phyloP scores from a whole-genome alignment of 208 protist genomes.

The Tetramitus jugosus region DNA sequence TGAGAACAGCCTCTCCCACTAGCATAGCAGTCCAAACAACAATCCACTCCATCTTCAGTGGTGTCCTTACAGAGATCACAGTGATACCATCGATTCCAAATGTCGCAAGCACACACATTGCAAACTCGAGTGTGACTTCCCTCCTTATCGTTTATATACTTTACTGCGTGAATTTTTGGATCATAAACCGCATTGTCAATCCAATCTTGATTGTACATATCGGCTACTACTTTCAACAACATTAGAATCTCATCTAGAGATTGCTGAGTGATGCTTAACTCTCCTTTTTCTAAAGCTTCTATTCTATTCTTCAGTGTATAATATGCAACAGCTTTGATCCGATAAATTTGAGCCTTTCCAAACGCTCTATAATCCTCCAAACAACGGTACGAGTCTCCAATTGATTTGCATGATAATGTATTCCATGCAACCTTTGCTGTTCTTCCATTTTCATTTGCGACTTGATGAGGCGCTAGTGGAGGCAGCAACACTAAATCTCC shows the following conservation, averaged over 20 bases:
- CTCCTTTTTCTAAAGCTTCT: not conserved
- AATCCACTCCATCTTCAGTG: not conserved
- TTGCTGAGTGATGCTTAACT: not conserved
- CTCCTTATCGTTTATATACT: not conserved
- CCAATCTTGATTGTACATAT: not conserved
- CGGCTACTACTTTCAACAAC: not conserved
- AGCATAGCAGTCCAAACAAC: not conserved
- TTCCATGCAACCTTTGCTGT: slow-evolving; percentile 10
- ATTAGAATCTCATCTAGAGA: not conserved
- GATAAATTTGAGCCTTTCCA: slow-evolving; percentile 20
- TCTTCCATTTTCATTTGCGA: not conserved
- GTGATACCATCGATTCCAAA: slow-evolving; percentile 14
- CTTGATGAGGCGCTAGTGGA: slow-evolving; percentile 9
- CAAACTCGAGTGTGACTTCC: not conserved
- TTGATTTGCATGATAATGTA: not conserved
- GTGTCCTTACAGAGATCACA: not conserved
- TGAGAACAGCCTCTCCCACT: not conserved
- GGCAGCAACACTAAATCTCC: slow-evolving; percentile 2
- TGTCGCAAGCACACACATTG: not conserved
- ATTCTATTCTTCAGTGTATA: not conserved
- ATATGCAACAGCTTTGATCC: slow-evolving; percentile 3
- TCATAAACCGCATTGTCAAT: not conserved
- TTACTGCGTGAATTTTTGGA: not conserved
- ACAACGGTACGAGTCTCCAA: not conserved
- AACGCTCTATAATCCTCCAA: not conserved